Base-by-base conservation (phyloP, 176 grass and related monocot species). In the Juncus inflexus region DNA sequence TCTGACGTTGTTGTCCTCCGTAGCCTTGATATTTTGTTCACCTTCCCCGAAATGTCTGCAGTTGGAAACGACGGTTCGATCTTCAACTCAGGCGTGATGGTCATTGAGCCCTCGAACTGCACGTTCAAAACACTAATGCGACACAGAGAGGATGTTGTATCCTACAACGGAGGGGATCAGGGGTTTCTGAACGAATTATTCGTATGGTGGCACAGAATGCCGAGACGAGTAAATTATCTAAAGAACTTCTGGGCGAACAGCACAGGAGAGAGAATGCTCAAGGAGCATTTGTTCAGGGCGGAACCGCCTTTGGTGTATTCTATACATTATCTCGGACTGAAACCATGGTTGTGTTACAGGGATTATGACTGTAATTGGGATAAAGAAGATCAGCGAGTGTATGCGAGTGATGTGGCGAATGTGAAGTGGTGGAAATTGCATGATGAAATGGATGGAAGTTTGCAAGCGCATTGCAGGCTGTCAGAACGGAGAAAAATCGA, bases 351-450 rank as follows among this genome's bases (percentile, higher is more conserved):
- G 79, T 97, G 92, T 69, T 86, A 89, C 82, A 49, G 88, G 16
- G 92, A 91, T 76, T 89, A 91, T 78, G 92, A 91, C 77, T 97
- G 92, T 77, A 97, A 97, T 80, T 91, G 87, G 92, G 83, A 86
- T 80, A 53, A 83, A 10, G 77, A 7, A 5, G 64, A 84, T 76
- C 87, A 86, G 80, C 42, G 84, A 3, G 77, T 79, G 51, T 97
- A 91, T 50, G 92, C 92, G 36, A 91, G 85, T 76, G 92, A 97
- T 56, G 77, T 35, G 12, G 92, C 88, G 12, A 83, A 91, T 76
- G 9, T 7, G 8, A 61, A 77, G 39, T 97, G 92, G 92, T 97
- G 92, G 92, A 68, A 79, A 76, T 58, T 91, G 63, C 84, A 97
- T 40, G 88, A 97, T 69, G 60, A 43, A 15, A 89, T 97, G 87